Conservation (phyloP, 75 land plant genomes). For the Chamaecyparis obtusa region DNA sequence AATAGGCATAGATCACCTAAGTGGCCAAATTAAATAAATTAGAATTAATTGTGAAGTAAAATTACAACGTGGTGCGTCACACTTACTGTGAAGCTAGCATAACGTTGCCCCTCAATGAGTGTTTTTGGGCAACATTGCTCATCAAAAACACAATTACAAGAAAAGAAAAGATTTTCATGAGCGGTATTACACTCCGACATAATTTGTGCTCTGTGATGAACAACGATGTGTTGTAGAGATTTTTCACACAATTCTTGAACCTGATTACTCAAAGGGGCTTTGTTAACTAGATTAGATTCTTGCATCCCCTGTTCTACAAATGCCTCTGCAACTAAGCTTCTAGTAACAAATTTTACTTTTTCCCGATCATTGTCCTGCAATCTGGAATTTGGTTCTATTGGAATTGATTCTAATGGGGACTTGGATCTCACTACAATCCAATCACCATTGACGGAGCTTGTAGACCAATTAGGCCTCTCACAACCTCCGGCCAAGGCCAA, state of each 20-base stretch:
- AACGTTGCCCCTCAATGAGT: neutral
- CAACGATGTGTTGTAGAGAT: neutral
- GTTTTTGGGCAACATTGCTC: neutral
- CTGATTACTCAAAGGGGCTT: neutral
- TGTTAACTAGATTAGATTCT: neutral
- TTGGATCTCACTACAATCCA: conserved; percentile 4
- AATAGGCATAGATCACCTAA: neutral
- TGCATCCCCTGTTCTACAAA: neutral
- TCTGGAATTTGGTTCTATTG: neutral
- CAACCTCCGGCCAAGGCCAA: neutral
- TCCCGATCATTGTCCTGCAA: neutral
- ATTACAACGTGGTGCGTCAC: neutral
- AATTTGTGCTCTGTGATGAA: neutral
- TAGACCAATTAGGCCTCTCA: neutral
- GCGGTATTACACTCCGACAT: neutral
- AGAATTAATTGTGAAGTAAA: neutral
- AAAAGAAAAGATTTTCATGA: neutral
- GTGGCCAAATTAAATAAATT: neutral
- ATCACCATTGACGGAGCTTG: neutral
- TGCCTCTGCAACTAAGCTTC: too few species aligned
- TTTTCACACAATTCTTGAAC: neutral
- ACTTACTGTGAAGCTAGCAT: neutral
- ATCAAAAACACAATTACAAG: neutral
- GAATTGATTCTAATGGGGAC: neutral
- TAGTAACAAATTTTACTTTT: too few species aligned